Percentiles rank a stretch among this genome's conserved stretches.
phyloP scores from a whole-genome alignment of 2,329 filamentous ascomycete genomes.

The Dryadomyces quercus-mongolicae region DNA sequence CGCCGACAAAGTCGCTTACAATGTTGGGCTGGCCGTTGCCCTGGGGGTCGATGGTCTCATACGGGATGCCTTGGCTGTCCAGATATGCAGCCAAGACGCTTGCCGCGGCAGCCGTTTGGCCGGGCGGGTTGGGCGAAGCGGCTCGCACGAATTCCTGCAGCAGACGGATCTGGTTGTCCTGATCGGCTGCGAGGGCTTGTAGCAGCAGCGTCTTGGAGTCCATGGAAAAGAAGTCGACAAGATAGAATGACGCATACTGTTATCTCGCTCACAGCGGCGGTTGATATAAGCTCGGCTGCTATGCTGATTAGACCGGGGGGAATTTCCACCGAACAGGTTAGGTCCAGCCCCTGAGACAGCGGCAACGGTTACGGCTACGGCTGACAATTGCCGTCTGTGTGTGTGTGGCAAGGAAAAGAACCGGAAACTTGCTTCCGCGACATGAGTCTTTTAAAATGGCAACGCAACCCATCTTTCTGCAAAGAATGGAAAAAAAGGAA shows the following conservation, averaged over 20 bases:
- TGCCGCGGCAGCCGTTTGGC: not conserved
- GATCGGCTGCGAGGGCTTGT: slow-evolving; percentile 1
- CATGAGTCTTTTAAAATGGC: no score
- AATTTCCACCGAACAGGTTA: no score
- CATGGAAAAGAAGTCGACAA: not conserved
- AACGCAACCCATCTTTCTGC: no score
- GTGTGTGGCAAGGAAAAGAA: no score
- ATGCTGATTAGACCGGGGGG: no score
- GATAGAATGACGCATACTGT: not conserved
- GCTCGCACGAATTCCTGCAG: slow-evolving; percentile 7
- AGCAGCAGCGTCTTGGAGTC: not conserved
- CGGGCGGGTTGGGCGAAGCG: slow-evolving; percentile 6
- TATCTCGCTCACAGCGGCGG: no score
- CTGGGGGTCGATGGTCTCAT: not conserved
- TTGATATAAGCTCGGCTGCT: no score
- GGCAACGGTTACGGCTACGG: no score
- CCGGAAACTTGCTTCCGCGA: no score
- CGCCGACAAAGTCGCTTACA: slow-evolving; percentile 7
- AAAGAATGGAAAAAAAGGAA: no score
- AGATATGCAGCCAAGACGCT: not conserved
- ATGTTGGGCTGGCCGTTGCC: slow-evolving; percentile 2
- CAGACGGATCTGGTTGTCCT: not conserved
- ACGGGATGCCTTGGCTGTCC: not conserved
- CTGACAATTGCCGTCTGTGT: no score
- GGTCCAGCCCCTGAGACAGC: no score